Percentiles rank a stretch among this genome's conserved stretches.
Conservation (phyloP, 331 rosid genomes). For the Malus hybrid region DNA sequence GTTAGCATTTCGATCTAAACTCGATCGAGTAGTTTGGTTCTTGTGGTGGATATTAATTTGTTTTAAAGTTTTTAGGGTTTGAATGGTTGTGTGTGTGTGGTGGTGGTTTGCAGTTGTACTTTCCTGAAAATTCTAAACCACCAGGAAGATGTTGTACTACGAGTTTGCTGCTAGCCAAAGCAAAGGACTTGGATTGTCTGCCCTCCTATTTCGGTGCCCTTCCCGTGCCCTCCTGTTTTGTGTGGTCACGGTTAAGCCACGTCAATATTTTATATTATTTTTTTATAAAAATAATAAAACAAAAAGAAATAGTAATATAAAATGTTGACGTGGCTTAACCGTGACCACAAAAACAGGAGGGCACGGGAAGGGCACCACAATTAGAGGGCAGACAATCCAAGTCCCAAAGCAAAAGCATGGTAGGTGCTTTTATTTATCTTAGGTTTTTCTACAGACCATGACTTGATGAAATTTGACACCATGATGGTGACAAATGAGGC, state of each 20-base stretch:
- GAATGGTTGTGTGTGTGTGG: constrained; percentile 33
- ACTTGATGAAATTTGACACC: constrained; percentile 2
- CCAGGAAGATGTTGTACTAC: not conserved
- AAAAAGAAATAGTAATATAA: no score
- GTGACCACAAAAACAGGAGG: no score
- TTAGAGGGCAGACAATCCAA: no score
- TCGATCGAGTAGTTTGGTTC: not conserved
- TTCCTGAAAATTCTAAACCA: not conserved
- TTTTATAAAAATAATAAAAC: no score
- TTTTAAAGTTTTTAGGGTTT: not conserved
- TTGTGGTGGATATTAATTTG: constrained; percentile 51
- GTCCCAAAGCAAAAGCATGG: not conserved
- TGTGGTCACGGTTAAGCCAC: no score
- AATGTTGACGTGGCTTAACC: no score
- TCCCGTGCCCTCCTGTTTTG: no score
- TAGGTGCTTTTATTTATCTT: not conserved
- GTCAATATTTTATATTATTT: no score
- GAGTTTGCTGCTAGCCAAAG: not conserved
- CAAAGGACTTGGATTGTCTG: no score
- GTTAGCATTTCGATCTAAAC: not conserved
- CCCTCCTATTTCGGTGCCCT: no score
- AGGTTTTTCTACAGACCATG: constrained; percentile 10
- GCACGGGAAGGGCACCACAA: no score
- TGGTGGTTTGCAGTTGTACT: not conserved
- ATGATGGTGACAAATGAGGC: constrained; percentile 14